phyloP scores from a whole-genome alignment of 805 yeast genomes.

The Blastobotrys parvus region DNA sequence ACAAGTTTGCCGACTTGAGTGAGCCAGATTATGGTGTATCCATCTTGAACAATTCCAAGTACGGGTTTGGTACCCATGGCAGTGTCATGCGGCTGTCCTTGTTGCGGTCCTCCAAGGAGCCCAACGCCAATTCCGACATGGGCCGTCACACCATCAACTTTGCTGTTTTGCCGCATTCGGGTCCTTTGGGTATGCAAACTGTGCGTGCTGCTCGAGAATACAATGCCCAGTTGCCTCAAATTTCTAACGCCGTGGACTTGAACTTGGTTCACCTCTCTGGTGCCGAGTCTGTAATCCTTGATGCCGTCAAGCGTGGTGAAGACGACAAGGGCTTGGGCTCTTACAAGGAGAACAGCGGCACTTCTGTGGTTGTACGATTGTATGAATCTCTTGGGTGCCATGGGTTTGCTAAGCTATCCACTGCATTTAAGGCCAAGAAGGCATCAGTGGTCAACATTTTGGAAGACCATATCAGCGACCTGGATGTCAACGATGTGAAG shows the following conservation, averaged over 20 bases:
- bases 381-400: slow-evolving; percentile 85
- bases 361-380: slow-evolving; percentile 56
- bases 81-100: slow-evolving; percentile 68
- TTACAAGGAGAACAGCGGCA: too few relatives aligned
- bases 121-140: slow-evolving; percentile 81
- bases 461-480: slow-evolving; percentile 26
- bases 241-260: slow-evolving; percentile 6
- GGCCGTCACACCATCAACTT: slow-evolving; percentile 66
- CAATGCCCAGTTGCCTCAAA: slow-evolving; percentile 32
- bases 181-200: slow-evolving; percentile 46
- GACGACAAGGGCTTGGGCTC: too few relatives aligned
- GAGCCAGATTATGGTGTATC: slow-evolving; percentile 72
- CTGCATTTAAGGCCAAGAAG: slow-evolving; percentile 42
- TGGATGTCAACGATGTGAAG: slow-evolving; percentile 25
- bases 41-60: slow-evolving; percentile 65
- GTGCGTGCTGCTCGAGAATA: slow-evolving; percentile 62
- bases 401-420: slow-evolving; percentile 40
- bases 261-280: slow-evolving; percentile 32
- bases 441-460: slow-evolving; percentile 38
- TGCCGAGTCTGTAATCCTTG: slow-evolving; percentile 52
- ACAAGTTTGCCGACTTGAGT: slow-evolving; percentile 71
- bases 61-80: slow-evolving; percentile 76
- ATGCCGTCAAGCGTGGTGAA: slow-evolving; percentile 79
- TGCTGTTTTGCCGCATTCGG: slow-evolving; percentile 64
- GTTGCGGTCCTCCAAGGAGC: slow-evolving; percentile 75